A percentile compares a stretch with the other conserved stretches of the same genome.
These are phyloP conservation scores for Wallacemonas sp. DNA, from an alignment of 208 protist species.

Conservation along the genomic window DNA sequence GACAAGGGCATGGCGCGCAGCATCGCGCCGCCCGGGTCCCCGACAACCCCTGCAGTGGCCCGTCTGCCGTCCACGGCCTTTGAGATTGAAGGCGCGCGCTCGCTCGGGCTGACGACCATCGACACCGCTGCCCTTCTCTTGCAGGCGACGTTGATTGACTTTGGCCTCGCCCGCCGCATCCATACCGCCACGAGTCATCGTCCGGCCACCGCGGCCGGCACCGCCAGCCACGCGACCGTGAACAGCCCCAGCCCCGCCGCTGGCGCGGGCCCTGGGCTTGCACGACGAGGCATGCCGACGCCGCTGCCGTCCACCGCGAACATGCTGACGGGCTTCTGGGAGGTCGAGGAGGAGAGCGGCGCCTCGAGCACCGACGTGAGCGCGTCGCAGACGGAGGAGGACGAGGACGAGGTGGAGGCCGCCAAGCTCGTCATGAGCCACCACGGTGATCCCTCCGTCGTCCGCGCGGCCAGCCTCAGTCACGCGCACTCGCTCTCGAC, in stretches of 20 bases:
- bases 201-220: background rate
- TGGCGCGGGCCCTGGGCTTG: too few species aligned
- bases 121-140: slow-evolving; percentile 40
- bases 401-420: slow-evolving; percentile 31
- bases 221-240: background rate
- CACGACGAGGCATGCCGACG: slow-evolving; percentile 49
- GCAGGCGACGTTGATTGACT: slow-evolving; percentile 79
- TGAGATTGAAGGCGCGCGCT: slow-evolving; percentile 5
- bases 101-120: background rate
- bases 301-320: slow-evolving; percentile 64
- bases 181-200: slow-evolving; percentile 16
- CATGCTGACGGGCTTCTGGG: slow-evolving; percentile 56
- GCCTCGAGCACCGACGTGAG: slow-evolving; percentile 59
- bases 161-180: slow-evolving; percentile 70
- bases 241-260: background rate
- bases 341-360: slow-evolving; percentile 45
- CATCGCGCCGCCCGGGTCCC: too few species aligned
- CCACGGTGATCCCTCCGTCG: background rate
- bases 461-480: too few species aligned
- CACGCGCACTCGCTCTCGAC: background rate
- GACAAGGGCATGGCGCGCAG: too few species aligned
- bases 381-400: slow-evolving; percentile 45
- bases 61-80: background rate
- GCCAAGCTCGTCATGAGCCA: background rate
- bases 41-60: background rate